Evolutionary conservation across 208 protist species (phyloP).

Genomic region (Tritrichomonas musculus): DNA sequence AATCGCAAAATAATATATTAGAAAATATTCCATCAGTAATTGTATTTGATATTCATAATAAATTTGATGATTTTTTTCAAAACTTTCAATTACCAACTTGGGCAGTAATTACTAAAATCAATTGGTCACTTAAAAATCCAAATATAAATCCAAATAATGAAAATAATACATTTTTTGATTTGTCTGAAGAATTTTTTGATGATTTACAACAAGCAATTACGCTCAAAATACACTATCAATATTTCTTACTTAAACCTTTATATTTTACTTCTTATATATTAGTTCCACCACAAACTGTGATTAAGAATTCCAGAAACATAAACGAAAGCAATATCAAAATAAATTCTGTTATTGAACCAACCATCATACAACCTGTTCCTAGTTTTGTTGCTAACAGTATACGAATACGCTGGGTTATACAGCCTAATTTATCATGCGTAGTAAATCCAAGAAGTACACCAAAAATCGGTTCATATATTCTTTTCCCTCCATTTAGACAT

Average conservation of each 20-base stretch:
- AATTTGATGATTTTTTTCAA: background rate
- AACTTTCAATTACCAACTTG: background rate
- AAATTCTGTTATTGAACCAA: background rate
- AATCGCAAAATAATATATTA: background rate
- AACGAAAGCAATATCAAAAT: too few relatives aligned
- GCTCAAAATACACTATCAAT: background rate
- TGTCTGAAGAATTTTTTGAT: background rate
- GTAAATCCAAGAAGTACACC: background rate
- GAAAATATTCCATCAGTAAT: background rate
- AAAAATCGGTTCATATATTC: background rate
- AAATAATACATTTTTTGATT: background rate
- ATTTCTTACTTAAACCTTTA: background rate
- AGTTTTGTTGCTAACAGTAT: background rate
- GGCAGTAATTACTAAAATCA: background rate
- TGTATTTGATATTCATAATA: background rate
- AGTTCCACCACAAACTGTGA: background rate
- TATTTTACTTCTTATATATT: constrained; percentile 32
- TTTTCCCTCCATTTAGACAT: background rate
- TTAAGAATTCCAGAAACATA: too few relatives aligned
- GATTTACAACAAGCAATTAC: background rate
- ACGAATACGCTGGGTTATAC: background rate
- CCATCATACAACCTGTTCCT: background rate
- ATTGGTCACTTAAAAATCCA: background rate
- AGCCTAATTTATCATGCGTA: background rate
- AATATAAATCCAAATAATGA: too few relatives aligned